Conservation (phyloP, 2,329 filamentous ascomycete species). For the Pseudofabraea citricarpa region DNA sequence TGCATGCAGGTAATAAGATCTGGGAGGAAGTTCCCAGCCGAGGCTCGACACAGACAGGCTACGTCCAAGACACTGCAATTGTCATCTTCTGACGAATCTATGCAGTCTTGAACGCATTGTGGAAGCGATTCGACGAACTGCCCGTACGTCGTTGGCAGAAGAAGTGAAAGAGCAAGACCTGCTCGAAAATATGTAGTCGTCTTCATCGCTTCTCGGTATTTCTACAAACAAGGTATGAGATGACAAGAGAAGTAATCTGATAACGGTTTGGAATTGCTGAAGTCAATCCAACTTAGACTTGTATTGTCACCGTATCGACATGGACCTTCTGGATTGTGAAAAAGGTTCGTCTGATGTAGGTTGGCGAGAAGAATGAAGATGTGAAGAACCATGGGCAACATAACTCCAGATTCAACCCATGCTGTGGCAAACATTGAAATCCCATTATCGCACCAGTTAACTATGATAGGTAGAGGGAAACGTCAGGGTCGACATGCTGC, state of each 20-base stretch:
- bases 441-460: background rate
- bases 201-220: too few relatives aligned
- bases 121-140: constrained; percentile 22
- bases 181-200: too few relatives aligned
- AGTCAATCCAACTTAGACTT: too few relatives aligned
- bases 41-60: constrained; percentile 33
- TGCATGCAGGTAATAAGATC: constrained; percentile 35
- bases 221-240: too few relatives aligned
- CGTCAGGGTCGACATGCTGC: background rate
- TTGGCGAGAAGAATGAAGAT: background rate
- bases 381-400: background rate
- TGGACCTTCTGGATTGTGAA: too few relatives aligned
- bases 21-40: constrained; percentile 29
- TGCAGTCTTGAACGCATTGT: constrained; percentile 31
- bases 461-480: background rate
- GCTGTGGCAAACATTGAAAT: constrained; percentile 11
- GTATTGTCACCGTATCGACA: too few relatives aligned
- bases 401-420: constrained; percentile 3
- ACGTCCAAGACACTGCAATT: constrained; percentile 28
- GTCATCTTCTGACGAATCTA: constrained; percentile 23
- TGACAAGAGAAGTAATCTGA: too few relatives aligned
- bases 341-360: constrained; percentile 5
- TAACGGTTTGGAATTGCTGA: too few relatives aligned
- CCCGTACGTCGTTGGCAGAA: constrained; percentile 17
- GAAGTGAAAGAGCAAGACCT: constrained; percentile 4